Evolutionary conservation across 2,329 filamentous ascomycete genomes (phyloP), one percentile per base, ranked within the genome.

Genomic region (Metarhizium guizhouense): DNA sequence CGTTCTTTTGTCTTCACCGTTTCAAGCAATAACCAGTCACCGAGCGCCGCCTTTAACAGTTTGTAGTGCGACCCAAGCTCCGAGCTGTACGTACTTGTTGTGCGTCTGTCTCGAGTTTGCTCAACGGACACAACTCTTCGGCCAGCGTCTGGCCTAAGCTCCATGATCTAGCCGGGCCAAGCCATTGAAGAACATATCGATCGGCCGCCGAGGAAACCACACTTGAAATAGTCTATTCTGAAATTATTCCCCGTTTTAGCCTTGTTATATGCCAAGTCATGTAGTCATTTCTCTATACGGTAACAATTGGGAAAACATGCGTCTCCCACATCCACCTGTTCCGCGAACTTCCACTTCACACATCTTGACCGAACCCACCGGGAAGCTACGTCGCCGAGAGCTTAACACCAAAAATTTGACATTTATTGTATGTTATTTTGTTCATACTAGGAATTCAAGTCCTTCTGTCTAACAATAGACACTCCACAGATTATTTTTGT

Each of bases 401-500:
- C 43, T 56, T 6, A 51, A 49, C 29, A 50, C 34, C 50, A 57
- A 53, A 20, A 57, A 36, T 20, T 29, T 58, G 4, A 56, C 54
- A 18, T 51, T 61, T 20, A 53, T 59, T 53, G 61, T 63, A 56
- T 25, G 60, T 56, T 36, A 7, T 11, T 16, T 3, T 11, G 6
- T 30, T 32, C 49, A 50, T 36, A 7, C 30, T 30, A 20, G 34
- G 30, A 40, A 18, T 40, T 20, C 42, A 1, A 20, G n/a, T 18
- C 18, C 6, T 43, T n/a, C 25, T 25, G 18, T 20, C 53, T 54
- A 18, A 52, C 30, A 36, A 36, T 16, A 45, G 53, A 30, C 42
- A 47, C 30, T 2, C 13, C 13, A 47, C 38, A 56, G 55, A 51
- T 56, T 13, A 10, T 56, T 38, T 10, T 56, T 3, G 51, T 38